These are phyloP conservation scores for Bryopsis sp. DNA, from an alignment of 139 green algal species.

Conservation along the genomic window DNA sequence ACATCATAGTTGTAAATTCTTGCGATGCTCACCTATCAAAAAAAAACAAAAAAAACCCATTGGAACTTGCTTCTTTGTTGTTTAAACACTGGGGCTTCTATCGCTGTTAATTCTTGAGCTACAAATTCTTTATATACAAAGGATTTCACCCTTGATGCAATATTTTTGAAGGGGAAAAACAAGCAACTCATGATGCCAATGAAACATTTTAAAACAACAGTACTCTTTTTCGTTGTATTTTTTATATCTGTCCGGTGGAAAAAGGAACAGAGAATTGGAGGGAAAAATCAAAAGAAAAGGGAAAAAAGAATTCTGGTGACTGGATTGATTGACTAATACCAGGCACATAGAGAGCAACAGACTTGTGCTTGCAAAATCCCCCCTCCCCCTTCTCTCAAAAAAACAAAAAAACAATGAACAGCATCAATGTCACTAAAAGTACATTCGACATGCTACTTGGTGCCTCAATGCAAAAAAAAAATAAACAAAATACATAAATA, in stretches of 20 bases:
- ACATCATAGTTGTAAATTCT: conserved; percentile 79
- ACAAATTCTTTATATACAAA: background rate
- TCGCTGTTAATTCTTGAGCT: background rate
- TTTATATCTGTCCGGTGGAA: no score
- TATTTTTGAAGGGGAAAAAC: background rate
- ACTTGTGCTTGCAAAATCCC: background rate
- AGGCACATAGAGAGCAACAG: background rate
- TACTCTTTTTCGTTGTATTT: no score
- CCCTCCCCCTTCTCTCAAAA: background rate
- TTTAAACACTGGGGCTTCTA: no score
- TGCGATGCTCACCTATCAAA: conserved; percentile 63
- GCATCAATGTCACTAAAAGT: background rate
- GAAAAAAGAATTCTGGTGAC: no score
- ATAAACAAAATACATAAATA: background rate
- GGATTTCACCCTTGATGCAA: background rate
- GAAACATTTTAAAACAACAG: background rate
- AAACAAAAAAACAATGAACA: background rate
- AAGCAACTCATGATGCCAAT: background rate
- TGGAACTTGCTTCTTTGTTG: no score
- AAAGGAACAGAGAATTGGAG: no score
- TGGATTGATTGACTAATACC: no score
- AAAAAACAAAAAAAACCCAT: background rate
- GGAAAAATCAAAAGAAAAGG: no score
- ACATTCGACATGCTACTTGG: background rate
- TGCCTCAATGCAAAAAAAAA: background rate